A percentile compares a stretch with the other conserved stretches of the same genome.
Conservation (phyloP, 768 basidiomycete genomes). For the Amanita rubescens region DNA sequence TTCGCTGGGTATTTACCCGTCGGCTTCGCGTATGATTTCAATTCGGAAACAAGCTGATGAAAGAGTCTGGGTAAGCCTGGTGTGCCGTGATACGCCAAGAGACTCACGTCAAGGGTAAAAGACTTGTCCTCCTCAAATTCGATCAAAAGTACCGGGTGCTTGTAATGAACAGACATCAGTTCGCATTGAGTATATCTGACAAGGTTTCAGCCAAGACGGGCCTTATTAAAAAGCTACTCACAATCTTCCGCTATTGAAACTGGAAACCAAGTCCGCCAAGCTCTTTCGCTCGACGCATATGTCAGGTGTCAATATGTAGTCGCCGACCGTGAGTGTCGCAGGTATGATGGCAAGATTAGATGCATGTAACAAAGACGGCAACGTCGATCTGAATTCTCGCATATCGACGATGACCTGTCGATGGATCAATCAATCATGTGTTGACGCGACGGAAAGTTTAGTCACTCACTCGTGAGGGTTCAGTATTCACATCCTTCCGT, state of each 20-base stretch:
- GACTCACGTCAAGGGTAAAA: slow-evolving; percentile 76
- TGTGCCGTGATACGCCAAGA: neutral
- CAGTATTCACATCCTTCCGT: slow-evolving; percentile 52
- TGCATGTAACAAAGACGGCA: slow-evolving; percentile 87
- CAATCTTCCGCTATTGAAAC: slow-evolving; percentile 92
- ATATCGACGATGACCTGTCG: slow-evolving; percentile 89
- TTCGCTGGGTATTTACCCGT: slow-evolving; percentile 48
- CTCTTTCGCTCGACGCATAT: slow-evolving; percentile 97
- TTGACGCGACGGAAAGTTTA: neutral
- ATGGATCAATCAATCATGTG: neutral
- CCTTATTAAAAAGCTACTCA: slow-evolving; percentile 32
- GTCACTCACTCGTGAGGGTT: slow-evolving; percentile 51
- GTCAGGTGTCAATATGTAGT: slow-evolving; percentile 92
- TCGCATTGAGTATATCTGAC: slow-evolving; percentile 94
- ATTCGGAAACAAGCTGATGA: slow-evolving; percentile 49
- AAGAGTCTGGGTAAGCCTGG: neutral
- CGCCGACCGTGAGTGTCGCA: slow-evolving; percentile 88
- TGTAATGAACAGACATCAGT: slow-evolving; percentile 94
- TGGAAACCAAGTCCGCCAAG: slow-evolving; percentile 83
- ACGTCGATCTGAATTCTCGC: slow-evolving; percentile 89
- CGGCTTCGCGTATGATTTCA: slow-evolving; percentile 62
- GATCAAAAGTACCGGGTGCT: slow-evolving; percentile 85
- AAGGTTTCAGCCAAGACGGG: neutral
- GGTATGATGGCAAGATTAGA: slow-evolving; percentile 77
- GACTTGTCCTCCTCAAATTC: slow-evolving; percentile 98